Evolutionary conservation across 2,329 filamentous ascomycete species (phyloP).

Genomic region (Didymella keratinophila): DNA sequence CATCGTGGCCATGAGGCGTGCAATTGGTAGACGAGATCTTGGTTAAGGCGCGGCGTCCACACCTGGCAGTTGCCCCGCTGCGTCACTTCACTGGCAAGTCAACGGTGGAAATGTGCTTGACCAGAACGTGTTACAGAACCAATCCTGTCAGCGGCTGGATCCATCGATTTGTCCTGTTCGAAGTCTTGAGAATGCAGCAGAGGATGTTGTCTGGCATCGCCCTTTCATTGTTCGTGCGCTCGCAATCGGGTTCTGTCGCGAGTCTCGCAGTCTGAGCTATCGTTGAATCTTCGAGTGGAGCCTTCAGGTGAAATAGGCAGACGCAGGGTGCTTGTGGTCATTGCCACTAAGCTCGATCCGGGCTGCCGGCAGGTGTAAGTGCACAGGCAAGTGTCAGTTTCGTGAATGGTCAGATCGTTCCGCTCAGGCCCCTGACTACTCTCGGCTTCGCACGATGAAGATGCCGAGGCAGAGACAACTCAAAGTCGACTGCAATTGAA

Average conservation of each 20-base stretch:
- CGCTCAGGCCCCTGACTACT: background rate
- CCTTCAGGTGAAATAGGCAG: background rate
- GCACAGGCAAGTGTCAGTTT: background rate
- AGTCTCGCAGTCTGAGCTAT: background rate
- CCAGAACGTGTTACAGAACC: background rate
- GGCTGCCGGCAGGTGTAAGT: background rate
- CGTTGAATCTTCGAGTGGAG: background rate
- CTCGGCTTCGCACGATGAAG: background rate
- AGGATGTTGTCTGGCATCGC: background rate
- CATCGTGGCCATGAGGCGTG: conserved; percentile 2
- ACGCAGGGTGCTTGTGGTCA: background rate
- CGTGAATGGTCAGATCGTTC: conserved; percentile 1
- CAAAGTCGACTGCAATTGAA: background rate
- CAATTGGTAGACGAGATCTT: conserved; percentile 5
- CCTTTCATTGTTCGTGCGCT: background rate
- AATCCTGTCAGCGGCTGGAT: background rate
- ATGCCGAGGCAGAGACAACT: background rate
- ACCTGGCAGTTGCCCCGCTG: conserved; percentile 10
- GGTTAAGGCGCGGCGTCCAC: conserved; percentile 5
- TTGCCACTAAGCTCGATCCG: background rate
- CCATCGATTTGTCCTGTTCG: background rate
- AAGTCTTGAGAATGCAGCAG: background rate
- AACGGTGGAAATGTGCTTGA: conserved; percentile 3
- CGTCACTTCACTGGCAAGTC: background rate
- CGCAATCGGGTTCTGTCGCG: background rate